Base-by-base conservation (phyloP, 176 grass and related monocot genomes). In the Oryza coarctata region DNA sequence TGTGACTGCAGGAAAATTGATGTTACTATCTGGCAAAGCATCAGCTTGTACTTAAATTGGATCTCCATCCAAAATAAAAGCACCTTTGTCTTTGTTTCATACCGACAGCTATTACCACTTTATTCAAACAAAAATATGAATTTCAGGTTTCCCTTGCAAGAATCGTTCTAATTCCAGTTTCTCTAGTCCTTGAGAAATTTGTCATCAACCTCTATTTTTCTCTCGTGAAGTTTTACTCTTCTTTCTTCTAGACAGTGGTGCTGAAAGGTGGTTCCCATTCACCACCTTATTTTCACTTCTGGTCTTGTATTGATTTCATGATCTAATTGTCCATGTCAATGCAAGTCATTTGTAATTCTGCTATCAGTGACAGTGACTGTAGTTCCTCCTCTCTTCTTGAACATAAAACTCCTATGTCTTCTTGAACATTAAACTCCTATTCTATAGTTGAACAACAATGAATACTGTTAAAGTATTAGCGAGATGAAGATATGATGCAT, bases 61-160 rank as follows among this genome's bases (percentile, higher is more conserved):
- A 50, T 85, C 15, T 45, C 15, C 75, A 23, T 45, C 34, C 57
- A 71, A 76, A 71, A 14, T 76, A 20, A 55, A 77, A 79, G 81
- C 47, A 63, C 69, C 50, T 43, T 22, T 76, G n/a, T 72, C 27
- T 27, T 65, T 10, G 28, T 76, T 81, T 76, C 12, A 29, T 79
- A 58, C 6, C 20, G 68, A 73, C 45, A 49, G 32, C 22, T 67
- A n/a, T 60, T 77, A 34, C 38, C 6, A 25, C 61, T 74, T 13
- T 60, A 65, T 63, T 40, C 12, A 73, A 73, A 74, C 45, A 83
- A 3, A 3, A 22, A 34, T 38, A 49, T 45, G 28, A 13, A 33
- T 18, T 14, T 83, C 34, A 1, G 52, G 14, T 68, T 72, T 66
- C 39, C 18, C 27, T 57, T 79, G 20, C 60, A 44, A 68, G 23